Evolutionary conservation across 805 yeast genomes (phyloP).

Genomic region (Sungouiozyma ichnusensis): DNA sequence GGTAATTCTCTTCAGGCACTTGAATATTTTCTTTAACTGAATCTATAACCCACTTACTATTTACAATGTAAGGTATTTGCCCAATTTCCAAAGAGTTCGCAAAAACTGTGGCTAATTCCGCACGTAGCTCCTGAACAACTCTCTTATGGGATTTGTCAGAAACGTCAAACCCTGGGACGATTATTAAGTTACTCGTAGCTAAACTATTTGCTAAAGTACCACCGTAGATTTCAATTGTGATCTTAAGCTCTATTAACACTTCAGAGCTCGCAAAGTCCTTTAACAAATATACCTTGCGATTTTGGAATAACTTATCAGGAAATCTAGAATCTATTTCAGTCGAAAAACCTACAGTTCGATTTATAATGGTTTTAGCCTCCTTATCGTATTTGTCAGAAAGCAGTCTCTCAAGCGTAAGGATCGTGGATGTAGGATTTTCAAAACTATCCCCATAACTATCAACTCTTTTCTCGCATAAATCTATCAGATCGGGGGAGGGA

Average conservation of each 20-base stretch:
- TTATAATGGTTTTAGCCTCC: not conserved
- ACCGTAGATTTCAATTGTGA: constrained; percentile 34
- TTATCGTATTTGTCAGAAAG: not conserved
- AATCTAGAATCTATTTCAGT: constrained; percentile 3
- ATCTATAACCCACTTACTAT: constrained; percentile 28
- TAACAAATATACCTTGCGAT: constrained; percentile 28
- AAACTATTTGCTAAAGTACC: constrained; percentile 31
- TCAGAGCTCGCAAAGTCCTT: not conserved
- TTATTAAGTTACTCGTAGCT: constrained; percentile 30
- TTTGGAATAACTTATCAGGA: constrained; percentile 29
- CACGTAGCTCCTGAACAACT: not conserved
- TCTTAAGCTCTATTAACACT: constrained; percentile 6
- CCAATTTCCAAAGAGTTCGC: not conserved
- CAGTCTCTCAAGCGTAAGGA: not conserved
- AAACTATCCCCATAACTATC: constrained; percentile 62
- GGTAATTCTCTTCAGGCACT: constrained; percentile 28
- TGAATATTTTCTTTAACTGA: constrained; percentile 25
- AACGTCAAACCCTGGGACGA: constrained; percentile 23
- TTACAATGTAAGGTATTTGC: constrained; percentile 28
- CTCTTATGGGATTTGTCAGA: not conserved
- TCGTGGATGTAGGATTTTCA: constrained; percentile 8
- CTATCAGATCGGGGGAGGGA: constrained; percentile 28
- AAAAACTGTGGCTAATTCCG: not conserved
- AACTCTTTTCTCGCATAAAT: constrained; percentile 27
- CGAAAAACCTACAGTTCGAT: not conserved